Evolutionary conservation across 768 basidiomycete genomes (phyloP).

Genomic region (Amanita rubescens): DNA sequence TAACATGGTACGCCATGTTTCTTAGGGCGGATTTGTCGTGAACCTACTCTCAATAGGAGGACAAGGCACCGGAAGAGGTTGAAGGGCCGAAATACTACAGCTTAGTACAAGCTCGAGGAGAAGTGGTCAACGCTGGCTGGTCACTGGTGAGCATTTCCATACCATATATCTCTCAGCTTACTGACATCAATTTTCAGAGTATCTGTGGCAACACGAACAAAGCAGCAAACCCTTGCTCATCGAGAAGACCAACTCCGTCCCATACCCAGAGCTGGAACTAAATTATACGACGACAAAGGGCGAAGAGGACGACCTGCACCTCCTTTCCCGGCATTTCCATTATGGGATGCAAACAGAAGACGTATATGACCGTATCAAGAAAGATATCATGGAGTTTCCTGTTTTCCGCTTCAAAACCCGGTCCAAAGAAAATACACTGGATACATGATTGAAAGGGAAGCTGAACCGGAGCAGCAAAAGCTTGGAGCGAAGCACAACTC

Average conservation of each 20-base stretch:
- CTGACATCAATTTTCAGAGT: slow-evolving; percentile 37
- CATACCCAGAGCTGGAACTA: slow-evolving; percentile 90
- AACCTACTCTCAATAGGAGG: no score
- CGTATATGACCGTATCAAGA: slow-evolving; percentile 92
- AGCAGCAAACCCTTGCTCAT: slow-evolving; percentile 69
- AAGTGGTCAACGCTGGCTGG: slow-evolving; percentile 82
- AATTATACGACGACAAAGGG: slow-evolving; percentile 95
- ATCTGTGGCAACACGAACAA: slow-evolving; percentile 82
- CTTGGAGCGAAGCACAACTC: slow-evolving; percentile 59
- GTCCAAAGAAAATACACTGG: slow-evolving; percentile 82
- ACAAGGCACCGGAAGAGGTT: slow-evolving; percentile 76
- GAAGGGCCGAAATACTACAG: no score
- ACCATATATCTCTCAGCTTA: not conserved
- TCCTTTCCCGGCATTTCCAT: slow-evolving; percentile 81
- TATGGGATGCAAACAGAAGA: slow-evolving; percentile 88
- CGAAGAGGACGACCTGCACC: slow-evolving; percentile 95
- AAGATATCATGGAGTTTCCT: slow-evolving; percentile 94
- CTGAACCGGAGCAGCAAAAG: slow-evolving; percentile 58
- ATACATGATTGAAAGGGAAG: slow-evolving; percentile 97
- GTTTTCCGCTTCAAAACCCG: slow-evolving; percentile 94
- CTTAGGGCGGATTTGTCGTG: no score
- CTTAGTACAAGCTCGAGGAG: slow-evolving; percentile 81
- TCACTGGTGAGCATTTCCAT: slow-evolving; percentile 44
- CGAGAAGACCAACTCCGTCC: slow-evolving; percentile 75
- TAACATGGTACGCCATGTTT: no score